Percentiles rank a stretch among this genome's conserved stretches.
Evolutionary conservation across 2,329 filamentous ascomycete species (phyloP).

Genomic region (Thielaviopsis musarum): DNA sequence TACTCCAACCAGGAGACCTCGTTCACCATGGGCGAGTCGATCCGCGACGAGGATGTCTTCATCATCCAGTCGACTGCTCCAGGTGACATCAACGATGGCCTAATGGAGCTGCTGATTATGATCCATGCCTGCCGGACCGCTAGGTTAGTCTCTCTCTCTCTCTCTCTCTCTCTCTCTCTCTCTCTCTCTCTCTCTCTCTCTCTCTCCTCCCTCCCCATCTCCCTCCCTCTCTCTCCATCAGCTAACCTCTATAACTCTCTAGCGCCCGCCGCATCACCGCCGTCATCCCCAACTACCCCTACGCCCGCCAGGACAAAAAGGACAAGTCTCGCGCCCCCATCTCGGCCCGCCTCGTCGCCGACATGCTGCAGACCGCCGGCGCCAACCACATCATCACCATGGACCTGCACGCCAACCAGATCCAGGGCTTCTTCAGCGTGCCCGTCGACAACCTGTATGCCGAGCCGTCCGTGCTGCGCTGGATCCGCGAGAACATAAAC

Average conservation of each 20-base stretch:
- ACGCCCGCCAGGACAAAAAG: slow-evolving; percentile 95
- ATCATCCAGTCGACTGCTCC: slow-evolving; percentile 90
- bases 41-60: slow-evolving; percentile 92
- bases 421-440: slow-evolving; percentile 88
- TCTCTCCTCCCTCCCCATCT: no score
- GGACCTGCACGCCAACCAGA: slow-evolving; percentile 87
- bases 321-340: slow-evolving; percentile 89
- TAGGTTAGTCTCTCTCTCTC: slow-evolving; percentile 15
- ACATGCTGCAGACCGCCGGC: slow-evolving; percentile 91
- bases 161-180: no score
- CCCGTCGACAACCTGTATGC: slow-evolving; percentile 70
- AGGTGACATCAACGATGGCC: slow-evolving; percentile 90
- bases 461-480: slow-evolving; percentile 78
- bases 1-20: slow-evolving; percentile 79
- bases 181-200: no score
- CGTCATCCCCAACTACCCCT: slow-evolving; percentile 91
- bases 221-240: neutral
- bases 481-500: slow-evolving; percentile 75
- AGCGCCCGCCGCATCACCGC: slow-evolving; percentile 77
- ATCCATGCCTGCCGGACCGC: slow-evolving; percentile 71
- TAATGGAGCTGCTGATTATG: slow-evolving; percentile 98
- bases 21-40: slow-evolving; percentile 89
- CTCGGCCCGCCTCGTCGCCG: slow-evolving; percentile 86
- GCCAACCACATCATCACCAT: slow-evolving; percentile 61
- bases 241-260: slow-evolving; percentile 9